Evolutionary conservation across 129 eudicot species (phyloP).

Genomic region (Saussurea involucrata): DNA sequence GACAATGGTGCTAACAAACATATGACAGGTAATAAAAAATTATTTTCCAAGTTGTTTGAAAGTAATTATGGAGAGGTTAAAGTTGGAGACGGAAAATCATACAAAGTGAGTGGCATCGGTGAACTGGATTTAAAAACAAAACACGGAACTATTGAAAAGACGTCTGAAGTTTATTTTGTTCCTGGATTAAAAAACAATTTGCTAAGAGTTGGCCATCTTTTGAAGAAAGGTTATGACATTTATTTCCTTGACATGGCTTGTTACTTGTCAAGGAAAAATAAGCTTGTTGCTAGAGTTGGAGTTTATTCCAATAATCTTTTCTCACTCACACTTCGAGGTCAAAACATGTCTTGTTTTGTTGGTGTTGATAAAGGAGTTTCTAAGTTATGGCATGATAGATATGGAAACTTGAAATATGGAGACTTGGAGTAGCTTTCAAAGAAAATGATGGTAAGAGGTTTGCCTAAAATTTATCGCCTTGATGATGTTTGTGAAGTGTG

Average conservation of each 20-base stretch:
- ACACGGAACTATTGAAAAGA: background rate
- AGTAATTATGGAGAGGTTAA: no score
- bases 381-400: constrained; percentile 15
- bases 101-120: background rate
- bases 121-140: background rate
- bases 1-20: background rate
- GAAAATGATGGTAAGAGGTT: constrained; percentile 9
- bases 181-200: background rate
- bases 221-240: background rate
- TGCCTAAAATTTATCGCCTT: constrained; percentile 2
- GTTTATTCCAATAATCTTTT: background rate
- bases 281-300: background rate
- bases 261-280: background rate
- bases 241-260: background rate
- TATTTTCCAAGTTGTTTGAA: no score
- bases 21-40: no score
- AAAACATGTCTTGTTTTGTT: background rate
- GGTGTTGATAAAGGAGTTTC: background rate
- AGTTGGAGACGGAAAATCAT: background rate
- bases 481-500: background rate
- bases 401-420: background rate
- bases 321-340: background rate
- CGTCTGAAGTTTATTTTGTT: constrained; percentile 8
- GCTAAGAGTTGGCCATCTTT: background rate
- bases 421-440: background rate